These are phyloP conservation scores for Termitomyces titanicus DNA, from an alignment of 768 basidiomycete species.

Conservation along the genomic window DNA sequence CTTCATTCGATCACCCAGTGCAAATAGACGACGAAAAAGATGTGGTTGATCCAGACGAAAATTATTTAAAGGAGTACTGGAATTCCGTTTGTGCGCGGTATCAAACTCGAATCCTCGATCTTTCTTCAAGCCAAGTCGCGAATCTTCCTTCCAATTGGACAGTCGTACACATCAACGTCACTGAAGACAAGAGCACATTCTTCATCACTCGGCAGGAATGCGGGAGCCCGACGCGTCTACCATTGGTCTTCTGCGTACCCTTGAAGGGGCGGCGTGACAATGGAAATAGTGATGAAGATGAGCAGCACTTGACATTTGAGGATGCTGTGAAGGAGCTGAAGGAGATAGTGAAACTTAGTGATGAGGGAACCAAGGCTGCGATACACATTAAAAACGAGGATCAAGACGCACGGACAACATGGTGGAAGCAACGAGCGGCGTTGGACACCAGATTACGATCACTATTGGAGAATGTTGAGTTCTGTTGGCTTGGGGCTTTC, in stretches of 20 bases:
- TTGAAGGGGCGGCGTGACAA: constrained; percentile 79
- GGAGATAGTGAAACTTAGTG: constrained; percentile 77
- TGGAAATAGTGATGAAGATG: constrained; percentile 62
- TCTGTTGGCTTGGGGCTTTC: constrained; percentile 96
- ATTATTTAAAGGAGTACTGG: constrained; percentile 60
- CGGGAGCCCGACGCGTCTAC: constrained; percentile 35
- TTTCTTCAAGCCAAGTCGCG: constrained; percentile 38
- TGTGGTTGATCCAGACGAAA: constrained; percentile 23
- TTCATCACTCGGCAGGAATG: constrained; percentile 78
- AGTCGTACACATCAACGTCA: constrained; percentile 77
- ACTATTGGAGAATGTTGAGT: constrained; percentile 83
- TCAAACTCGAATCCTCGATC: constrained; percentile 37
- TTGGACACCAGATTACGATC: constrained; percentile 77
- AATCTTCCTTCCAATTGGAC: constrained; percentile 77
- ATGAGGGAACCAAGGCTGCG: constrained; percentile 62
- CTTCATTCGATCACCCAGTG: constrained; percentile 14
- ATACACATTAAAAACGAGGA: constrained; percentile 67
- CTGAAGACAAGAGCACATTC: constrained; percentile 78
- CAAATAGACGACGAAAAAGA: constrained; percentile 40
- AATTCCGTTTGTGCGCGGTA: constrained; percentile 52
- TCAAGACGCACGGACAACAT: constrained; percentile 58
- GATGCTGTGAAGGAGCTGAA: constrained; percentile 69
- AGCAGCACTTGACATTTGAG: constrained; percentile 70
- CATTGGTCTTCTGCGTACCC: constrained; percentile 86
- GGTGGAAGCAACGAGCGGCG: constrained; percentile 82